Conservation (phyloP, 1,284 basidiomycete species). For the Sutorius eximius region DNA sequence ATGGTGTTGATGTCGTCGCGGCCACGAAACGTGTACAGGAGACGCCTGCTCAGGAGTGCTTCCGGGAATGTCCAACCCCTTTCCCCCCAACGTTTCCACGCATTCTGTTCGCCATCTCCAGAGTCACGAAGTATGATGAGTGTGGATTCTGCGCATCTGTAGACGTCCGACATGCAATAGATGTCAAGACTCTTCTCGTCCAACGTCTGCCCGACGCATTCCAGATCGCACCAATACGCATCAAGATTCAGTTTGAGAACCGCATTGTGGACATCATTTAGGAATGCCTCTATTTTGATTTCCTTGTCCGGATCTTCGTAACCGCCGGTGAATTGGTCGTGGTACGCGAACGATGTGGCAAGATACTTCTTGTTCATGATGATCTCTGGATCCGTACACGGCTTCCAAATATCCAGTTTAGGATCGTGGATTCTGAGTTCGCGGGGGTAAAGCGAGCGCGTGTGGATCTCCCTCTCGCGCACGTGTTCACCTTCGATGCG, state of each 20-base stretch:
- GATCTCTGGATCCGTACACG: not conserved
- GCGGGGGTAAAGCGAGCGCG: constrained; percentile 17
- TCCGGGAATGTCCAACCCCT: constrained; percentile 11
- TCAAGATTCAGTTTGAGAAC: not conserved
- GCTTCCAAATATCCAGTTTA: constrained; percentile 3
- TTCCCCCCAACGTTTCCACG: constrained; percentile 20
- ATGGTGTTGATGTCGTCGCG: not conserved
- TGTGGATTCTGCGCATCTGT: constrained; percentile 14
- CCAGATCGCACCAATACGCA: constrained; percentile 23
- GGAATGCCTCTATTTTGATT: constrained; percentile 6
- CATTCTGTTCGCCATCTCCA: not conserved
- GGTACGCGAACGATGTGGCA: constrained; percentile 17
- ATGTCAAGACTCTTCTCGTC: constrained; percentile 19
- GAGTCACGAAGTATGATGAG: constrained; percentile 12
- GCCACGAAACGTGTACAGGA: constrained; percentile 15
- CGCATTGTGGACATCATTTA: constrained; percentile 5
- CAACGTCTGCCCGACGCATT: constrained; percentile 14
- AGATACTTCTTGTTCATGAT: constrained; percentile 10
- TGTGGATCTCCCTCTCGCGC: constrained; percentile 1
- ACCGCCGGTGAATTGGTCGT: constrained; percentile 12
- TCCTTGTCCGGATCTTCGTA: not conserved
- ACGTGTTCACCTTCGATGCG: not conserved
- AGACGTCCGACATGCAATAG: constrained; percentile 23
- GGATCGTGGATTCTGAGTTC: constrained; percentile 6
- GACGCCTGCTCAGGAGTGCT: constrained; percentile 15